These are phyloP conservation scores for Myochromella boudieri DNA, from an alignment of 768 basidiomycete species.

Conservation along the genomic window DNA sequence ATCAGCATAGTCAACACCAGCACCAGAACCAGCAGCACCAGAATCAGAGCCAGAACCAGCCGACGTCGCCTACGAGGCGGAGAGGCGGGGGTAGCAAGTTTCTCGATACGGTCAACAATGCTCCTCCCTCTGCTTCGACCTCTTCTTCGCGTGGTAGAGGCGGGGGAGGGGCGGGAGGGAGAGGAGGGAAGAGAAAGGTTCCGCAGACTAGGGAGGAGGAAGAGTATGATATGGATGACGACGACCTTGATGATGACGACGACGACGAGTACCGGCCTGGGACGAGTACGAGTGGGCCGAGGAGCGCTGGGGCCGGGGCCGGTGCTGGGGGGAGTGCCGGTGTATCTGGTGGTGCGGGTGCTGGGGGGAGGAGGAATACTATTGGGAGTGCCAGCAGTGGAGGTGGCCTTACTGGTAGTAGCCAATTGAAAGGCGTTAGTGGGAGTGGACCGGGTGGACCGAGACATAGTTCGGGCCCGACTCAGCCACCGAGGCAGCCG, in stretches of 20 bases:
- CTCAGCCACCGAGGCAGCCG: too few relatives aligned
- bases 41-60: not conserved
- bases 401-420: too few relatives aligned
- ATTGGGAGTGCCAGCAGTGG: too few relatives aligned
- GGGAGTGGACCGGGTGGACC: too few relatives aligned
- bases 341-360: constrained; percentile 1
- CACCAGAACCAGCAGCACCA: not conserved
- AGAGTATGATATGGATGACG: constrained; percentile 4
- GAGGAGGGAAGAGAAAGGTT: not conserved
- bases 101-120: not conserved
- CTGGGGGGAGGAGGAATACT: not conserved
- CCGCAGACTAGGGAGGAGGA: too few relatives aligned
- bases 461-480: too few relatives aligned
- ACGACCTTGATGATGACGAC: constrained; percentile 7
- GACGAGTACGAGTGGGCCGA: too few relatives aligned
- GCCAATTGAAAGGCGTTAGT: too few relatives aligned
- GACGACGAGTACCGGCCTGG: constrained; percentile 2
- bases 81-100: too few relatives aligned
- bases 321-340: too few relatives aligned
- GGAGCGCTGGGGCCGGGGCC: too few relatives aligned
- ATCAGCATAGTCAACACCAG: not conserved
- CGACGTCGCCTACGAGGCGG: not conserved
- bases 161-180: too few relatives aligned
- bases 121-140: not conserved
- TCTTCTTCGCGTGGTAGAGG: not conserved